These are phyloP conservation scores for Apiotrichum laibachii DNA, from an alignment of 1,284 basidiomycete genomes.

Conservation along the genomic window DNA sequence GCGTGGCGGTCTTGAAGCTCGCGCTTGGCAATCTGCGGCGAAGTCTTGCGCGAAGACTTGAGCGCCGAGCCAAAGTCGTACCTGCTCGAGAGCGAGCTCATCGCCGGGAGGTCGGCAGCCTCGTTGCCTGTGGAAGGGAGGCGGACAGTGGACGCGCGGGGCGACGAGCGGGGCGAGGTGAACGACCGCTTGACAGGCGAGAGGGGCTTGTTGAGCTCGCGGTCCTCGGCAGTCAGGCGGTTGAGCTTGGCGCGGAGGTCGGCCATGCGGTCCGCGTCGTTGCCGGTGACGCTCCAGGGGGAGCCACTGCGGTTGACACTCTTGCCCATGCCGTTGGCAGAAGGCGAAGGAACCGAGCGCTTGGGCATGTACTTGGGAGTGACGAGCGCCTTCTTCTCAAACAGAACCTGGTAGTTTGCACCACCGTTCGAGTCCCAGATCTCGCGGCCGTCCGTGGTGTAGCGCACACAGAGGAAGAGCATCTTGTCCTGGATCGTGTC, in stretches of 20 bases:
- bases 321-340: slow-evolving; percentile 33
- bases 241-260: slow-evolving; percentile 54
- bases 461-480: slow-evolving; percentile 76
- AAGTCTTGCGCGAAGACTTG: slow-evolving; percentile 44
- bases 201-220: slow-evolving; percentile 11
- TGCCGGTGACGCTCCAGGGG: slow-evolving; percentile 51
- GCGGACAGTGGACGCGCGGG: slow-evolving; percentile 30
- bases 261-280: slow-evolving; percentile 46
- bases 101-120: slow-evolving; percentile 13
- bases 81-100: slow-evolving; percentile 35
- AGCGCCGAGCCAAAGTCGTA: slow-evolving; percentile 58
- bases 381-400: slow-evolving; percentile 34
- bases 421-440: slow-evolving; percentile 91
- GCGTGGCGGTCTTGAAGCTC: slow-evolving; percentile 24
- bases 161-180: slow-evolving; percentile 22
- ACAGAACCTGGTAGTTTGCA: slow-evolving; percentile 68
- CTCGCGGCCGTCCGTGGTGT: slow-evolving; percentile 64
- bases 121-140: slow-evolving; percentile 17
- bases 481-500: slow-evolving; percentile 78
- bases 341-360: slow-evolving; percentile 23
- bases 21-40: slow-evolving; percentile 13
- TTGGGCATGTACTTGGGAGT: slow-evolving; percentile 22
- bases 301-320: slow-evolving; percentile 35
- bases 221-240: slow-evolving; percentile 53
- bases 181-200: slow-evolving; percentile 11